phyloP scores from a whole-genome alignment of 1,284 basidiomycete genomes.

The Cutaneotrichosporon cyanovorans region DNA sequence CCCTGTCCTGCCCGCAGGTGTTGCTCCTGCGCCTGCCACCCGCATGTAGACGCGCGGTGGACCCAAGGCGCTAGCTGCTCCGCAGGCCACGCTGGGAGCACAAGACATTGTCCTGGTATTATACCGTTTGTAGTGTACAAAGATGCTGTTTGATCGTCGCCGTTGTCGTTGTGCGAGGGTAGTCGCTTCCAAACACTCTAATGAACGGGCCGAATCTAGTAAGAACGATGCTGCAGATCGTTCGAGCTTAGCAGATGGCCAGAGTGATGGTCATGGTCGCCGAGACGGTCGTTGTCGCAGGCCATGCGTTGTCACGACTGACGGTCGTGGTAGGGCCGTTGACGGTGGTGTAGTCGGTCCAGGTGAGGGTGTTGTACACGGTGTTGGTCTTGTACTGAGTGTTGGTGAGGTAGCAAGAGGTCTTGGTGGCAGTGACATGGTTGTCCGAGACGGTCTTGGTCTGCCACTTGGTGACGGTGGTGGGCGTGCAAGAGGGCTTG shows the following conservation, averaged over 20 bases:
- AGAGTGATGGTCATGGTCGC: slow-evolving; percentile 1
- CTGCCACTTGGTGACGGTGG: background rate
- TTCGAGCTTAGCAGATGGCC: background rate
- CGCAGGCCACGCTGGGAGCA: no score
- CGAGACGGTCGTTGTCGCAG: background rate
- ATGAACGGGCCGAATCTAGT: no score
- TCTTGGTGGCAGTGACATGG: background rate
- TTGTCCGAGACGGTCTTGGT: slow-evolving; percentile 6
- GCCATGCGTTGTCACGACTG: background rate
- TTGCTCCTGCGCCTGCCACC: no score
- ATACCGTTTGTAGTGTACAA: no score
- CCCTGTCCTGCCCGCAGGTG: no score
- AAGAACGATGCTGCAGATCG: no score
- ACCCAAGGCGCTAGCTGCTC: no score
- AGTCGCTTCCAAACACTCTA: no score
- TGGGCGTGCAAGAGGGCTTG: slow-evolving; percentile 7
- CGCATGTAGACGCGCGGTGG: no score
- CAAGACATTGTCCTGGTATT: no score
- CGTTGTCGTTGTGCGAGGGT: no score
- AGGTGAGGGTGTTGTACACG: background rate
- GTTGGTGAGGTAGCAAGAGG: slow-evolving; percentile 4
- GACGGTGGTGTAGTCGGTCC: background rate
- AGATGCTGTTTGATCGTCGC: no score
- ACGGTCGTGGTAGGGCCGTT: slow-evolving; percentile 5
- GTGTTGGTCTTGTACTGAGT: background rate